phyloP scores from a whole-genome alignment of 2,329 filamentous ascomycete genomes.

The Akanthomyces uredinophilus region DNA sequence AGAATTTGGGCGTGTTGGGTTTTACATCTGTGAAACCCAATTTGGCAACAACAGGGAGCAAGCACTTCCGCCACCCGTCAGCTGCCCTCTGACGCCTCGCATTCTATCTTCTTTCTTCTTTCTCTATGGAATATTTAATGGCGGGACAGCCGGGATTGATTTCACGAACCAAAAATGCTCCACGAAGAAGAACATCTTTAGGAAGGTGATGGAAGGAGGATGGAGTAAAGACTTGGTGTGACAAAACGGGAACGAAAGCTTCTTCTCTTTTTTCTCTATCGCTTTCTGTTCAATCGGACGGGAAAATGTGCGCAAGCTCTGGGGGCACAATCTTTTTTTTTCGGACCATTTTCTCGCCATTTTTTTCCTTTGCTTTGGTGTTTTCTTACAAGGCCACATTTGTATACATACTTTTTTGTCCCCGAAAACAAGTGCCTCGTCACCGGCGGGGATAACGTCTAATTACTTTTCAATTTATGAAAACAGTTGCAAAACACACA shows the following conservation, averaged over 20 bases:
- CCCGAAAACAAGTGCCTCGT: background rate
- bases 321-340: background rate
- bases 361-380: background rate
- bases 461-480: background rate
- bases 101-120: background rate
- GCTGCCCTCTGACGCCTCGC: slow-evolving; percentile 8
- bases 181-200: background rate
- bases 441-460: background rate
- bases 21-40: background rate
- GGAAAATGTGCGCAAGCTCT: background rate
- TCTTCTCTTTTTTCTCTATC: background rate
- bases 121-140: background rate
- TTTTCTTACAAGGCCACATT: background rate
- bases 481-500: background rate
- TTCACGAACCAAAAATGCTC: background rate
- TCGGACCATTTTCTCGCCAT: background rate
- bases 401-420: slow-evolving; percentile 7
- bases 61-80: slow-evolving; percentile 9
- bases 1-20: background rate
- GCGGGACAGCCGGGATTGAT: background rate
- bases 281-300: background rate
- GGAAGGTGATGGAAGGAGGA: background rate
- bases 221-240: background rate
- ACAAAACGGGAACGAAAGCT: background rate
- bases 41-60: slow-evolving; percentile 8